Evolutionary conservation across 306 rosid species (phyloP).

Genomic region (Pyrus communis): DNA sequence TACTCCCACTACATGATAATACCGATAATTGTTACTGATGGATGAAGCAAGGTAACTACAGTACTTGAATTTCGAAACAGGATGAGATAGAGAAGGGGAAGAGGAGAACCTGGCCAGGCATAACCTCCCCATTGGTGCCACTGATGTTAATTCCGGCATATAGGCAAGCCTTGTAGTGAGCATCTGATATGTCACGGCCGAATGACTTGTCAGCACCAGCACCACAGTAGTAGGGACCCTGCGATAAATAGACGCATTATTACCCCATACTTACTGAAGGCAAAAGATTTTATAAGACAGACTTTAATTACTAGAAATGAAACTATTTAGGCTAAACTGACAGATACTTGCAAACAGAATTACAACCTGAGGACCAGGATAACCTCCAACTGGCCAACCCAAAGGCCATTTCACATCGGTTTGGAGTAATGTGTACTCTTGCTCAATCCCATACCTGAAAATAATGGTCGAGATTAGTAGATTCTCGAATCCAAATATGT

Average conservation of each 20-base stretch:
- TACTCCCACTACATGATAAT: slow-evolving; percentile 80
- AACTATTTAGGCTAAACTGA: neutral
- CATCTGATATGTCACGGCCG: slow-evolving; percentile 98
- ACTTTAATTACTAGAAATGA: neutral
- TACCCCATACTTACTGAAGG: neutral
- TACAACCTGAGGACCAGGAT: slow-evolving; percentile 98
- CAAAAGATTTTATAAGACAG: neutral
- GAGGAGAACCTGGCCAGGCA: slow-evolving; percentile 95
- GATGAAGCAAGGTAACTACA: slow-evolving; percentile 13
- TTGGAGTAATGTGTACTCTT: slow-evolving; percentile 97
- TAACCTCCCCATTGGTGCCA: slow-evolving; percentile 98
- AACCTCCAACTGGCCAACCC: slow-evolving; percentile 97
- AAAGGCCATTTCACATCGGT: slow-evolving; percentile 88
- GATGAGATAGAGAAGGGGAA: slow-evolving; percentile 8
- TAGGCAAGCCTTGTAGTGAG: slow-evolving; percentile 98
- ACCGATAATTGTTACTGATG: neutral
- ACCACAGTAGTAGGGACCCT: slow-evolving; percentile 96
- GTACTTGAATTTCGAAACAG: slow-evolving; percentile 9
- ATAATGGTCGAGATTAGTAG: slow-evolving; percentile 29
- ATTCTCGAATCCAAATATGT: neutral
- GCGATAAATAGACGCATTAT: slow-evolving; percentile 4
- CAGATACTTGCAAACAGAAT: neutral
- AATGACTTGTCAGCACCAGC: slow-evolving; percentile 98
- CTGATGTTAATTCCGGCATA: slow-evolving; percentile 94
- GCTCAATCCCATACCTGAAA: slow-evolving; percentile 93